Percentiles rank a stretch among this genome's conserved stretches.
Evolutionary conservation across 208 protist genomes (phyloP).

Genomic region (Trypanosoma vivax): DNA sequence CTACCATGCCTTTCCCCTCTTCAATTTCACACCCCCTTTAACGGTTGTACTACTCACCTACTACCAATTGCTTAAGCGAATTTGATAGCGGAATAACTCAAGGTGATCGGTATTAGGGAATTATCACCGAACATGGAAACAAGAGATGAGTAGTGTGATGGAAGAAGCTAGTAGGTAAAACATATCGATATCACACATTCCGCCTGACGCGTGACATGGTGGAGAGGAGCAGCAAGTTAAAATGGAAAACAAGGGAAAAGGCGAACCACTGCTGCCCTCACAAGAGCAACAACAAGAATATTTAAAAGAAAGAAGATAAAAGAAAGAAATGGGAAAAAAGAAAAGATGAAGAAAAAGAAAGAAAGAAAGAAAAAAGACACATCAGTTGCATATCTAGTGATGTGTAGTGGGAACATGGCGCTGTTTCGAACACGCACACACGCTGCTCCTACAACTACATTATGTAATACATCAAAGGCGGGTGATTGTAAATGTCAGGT

Average conservation of each 20-base stretch:
- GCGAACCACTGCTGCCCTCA: conserved; percentile 1
- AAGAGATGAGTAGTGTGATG: no score
- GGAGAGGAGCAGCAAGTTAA: background rate
- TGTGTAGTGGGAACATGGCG: no score
- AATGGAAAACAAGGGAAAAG: conserved; percentile 4
- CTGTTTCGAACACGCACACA: no score
- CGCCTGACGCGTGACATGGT: no score
- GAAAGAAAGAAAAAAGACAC: conserved; percentile 3
- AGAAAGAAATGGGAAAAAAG: conserved; percentile 1
- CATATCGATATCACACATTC: background rate
- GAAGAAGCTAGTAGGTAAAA: no score
- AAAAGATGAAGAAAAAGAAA: background rate
- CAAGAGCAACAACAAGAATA: background rate
- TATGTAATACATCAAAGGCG: no score
- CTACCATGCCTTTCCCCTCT: conserved; percentile 27
- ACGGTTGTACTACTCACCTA: background rate
- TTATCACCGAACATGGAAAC: no score
- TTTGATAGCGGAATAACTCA: no score
- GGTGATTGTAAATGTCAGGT: no score
- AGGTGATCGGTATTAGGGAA: no score
- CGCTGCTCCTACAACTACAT: no score
- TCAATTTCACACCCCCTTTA: background rate
- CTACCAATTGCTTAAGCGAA: no score
- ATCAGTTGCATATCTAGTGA: background rate
- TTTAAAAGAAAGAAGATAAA: conserved; percentile 6